Evolutionary conservation across 768 basidiomycete genomes (phyloP).

Genomic region (Boletus speciosus): DNA sequence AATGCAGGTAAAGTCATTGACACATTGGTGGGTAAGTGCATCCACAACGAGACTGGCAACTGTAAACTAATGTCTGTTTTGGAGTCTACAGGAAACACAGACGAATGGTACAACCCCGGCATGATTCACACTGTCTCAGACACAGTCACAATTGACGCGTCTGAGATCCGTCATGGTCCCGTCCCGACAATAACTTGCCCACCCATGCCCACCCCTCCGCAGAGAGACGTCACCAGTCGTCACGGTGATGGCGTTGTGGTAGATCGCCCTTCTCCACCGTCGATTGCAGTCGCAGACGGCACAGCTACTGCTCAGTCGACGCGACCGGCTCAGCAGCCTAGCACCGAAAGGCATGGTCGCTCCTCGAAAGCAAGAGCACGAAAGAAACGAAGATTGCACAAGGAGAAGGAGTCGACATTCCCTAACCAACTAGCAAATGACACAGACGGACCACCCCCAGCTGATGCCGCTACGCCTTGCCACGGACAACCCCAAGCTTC

Average conservation of each 20-base stretch:
- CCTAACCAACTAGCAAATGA: not conserved
- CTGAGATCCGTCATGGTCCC: not conserved
- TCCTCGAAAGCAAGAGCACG: slow-evolving; percentile 1
- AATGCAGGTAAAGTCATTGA: slow-evolving; percentile 33
- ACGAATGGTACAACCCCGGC: slow-evolving; percentile 28
- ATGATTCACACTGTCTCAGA: slow-evolving; percentile 12
- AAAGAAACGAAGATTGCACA: slow-evolving; percentile 16
- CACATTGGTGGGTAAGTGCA: slow-evolving; percentile 39
- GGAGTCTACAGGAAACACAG: slow-evolving; percentile 9
- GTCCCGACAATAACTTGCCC: not conserved
- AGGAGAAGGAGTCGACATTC: slow-evolving; percentile 1
- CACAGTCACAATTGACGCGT: slow-evolving; percentile 6
- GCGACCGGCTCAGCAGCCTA: not conserved
- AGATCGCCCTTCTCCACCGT: not conserved
- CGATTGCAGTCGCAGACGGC: not conserved
- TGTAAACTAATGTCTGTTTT: not conserved
- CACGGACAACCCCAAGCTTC: slow-evolving; percentile 3
- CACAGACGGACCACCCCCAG: not conserved
- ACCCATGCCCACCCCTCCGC: not conserved
- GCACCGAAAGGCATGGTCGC: not conserved
- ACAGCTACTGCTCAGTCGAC: not conserved
- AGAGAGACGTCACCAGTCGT: not conserved
- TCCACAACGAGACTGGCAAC: not conserved
- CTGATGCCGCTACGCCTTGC: not conserved
- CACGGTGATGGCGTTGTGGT: not conserved